Percentiles rank a stretch among this genome's conserved stretches.
Conservation (phyloP, 2,329 filamentous ascomycete genomes). For the Penicillium sp. region DNA sequence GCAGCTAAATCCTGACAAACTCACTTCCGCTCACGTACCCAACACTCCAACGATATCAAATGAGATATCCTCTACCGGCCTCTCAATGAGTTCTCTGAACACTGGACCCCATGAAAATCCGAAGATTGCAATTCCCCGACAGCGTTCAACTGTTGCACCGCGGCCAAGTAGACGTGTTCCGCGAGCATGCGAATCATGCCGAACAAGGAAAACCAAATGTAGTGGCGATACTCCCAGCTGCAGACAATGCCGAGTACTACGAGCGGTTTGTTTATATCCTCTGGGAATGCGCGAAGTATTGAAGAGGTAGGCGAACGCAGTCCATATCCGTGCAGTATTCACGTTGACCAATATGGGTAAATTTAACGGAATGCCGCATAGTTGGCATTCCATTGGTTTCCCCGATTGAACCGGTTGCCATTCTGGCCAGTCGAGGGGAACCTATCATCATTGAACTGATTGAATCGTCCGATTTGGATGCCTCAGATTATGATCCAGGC, state of each 20-base stretch:
- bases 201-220: conserved; percentile 47
- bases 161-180: conserved; percentile 32
- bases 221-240: conserved; percentile 44
- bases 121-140: conserved; percentile 36
- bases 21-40: too few species aligned
- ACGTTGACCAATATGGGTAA: neutral
- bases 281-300: conserved; percentile 40
- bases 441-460: conserved; percentile 52
- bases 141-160: conserved; percentile 15
- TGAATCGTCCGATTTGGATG: conserved; percentile 60
- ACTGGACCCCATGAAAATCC: too few species aligned
- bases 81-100: too few species aligned
- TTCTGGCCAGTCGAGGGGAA: conserved; percentile 41
- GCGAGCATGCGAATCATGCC: conserved; percentile 45
- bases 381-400: conserved; percentile 38
- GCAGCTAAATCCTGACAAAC: too few species aligned
- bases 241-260: conserved; percentile 41
- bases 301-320: conserved; percentile 31
- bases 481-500: too few species aligned
- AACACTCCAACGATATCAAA: too few species aligned
- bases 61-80: too few species aligned
- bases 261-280: conserved; percentile 40
- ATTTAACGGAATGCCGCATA: conserved; percentile 41
- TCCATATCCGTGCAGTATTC: neutral
- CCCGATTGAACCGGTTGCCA: conserved; percentile 36